A percentile compares a stretch with the other conserved stretches of the same genome.
Evolutionary conservation across 2,329 filamentous ascomycete genomes (phyloP).

Genomic region (Fusarium mexicanum): DNA sequence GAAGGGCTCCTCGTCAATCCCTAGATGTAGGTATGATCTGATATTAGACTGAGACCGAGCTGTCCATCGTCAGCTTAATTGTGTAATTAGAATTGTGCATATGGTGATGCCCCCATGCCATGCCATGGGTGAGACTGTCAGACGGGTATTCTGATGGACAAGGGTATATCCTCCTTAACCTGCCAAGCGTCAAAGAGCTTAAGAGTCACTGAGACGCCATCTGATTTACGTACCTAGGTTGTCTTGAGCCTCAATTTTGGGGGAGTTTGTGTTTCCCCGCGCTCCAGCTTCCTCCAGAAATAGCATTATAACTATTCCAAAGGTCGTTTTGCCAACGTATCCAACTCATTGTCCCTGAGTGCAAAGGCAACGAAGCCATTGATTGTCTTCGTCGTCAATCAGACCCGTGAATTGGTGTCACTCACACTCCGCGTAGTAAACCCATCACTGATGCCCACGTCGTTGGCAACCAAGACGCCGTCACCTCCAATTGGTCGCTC

Average conservation of each 20-base stretch:
- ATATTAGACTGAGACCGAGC: neutral
- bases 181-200: neutral
- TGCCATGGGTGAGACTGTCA: slow-evolving; percentile 7
- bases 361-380: neutral
- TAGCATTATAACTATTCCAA: neutral
- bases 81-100: neutral
- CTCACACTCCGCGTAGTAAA: neutral
- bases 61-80: neutral
- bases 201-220: neutral
- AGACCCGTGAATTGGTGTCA: slow-evolving; percentile 2
- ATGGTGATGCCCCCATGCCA: neutral
- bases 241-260: slow-evolving; percentile 34
- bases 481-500: slow-evolving; percentile 10
- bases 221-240: neutral
- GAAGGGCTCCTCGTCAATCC: neutral
- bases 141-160: slow-evolving; percentile 4
- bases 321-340: neutral
- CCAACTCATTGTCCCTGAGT: neutral
- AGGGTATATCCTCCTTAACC: neutral
- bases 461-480: slow-evolving; percentile 5
- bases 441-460: slow-evolving; percentile 1
- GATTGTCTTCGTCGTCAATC: neutral
- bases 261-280: slow-evolving; percentile 21
- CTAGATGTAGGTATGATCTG: neutral
- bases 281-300: neutral